phyloP scores from a whole-genome alignment of 2,329 filamentous ascomycete species.

The Epichloe scottii region DNA sequence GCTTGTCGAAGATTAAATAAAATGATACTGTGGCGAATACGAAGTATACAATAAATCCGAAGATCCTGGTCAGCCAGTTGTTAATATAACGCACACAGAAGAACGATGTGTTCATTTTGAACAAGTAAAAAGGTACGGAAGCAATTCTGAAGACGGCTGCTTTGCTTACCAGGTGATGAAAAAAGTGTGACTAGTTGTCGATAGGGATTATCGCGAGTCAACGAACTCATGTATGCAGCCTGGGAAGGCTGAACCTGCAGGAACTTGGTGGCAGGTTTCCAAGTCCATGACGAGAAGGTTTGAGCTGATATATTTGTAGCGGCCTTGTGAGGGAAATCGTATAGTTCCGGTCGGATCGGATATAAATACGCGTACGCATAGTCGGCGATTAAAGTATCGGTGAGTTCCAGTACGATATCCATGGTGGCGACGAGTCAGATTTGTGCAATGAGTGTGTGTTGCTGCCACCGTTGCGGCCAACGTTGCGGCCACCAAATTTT shows the following conservation, averaged over 20 bases:
- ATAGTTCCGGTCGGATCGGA: conserved; percentile 45
- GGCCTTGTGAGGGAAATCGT: conserved; percentile 33
- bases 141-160: neutral
- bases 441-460: neutral
- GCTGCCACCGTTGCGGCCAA: neutral
- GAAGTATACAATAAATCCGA: too few relatives aligned
- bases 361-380: conserved; percentile 51
- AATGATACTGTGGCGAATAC: too few relatives aligned
- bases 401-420: conserved; percentile 83
- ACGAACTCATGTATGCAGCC: conserved; percentile 68
- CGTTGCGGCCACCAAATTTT: neutral
- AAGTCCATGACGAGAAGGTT: conserved; percentile 50
- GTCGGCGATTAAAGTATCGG: conserved; percentile 58
- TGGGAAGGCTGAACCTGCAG: conserved; percentile 50
- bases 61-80: too few relatives aligned
- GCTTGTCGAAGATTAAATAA: too few relatives aligned
- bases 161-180: conserved; percentile 70
- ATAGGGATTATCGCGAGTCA: conserved; percentile 63
- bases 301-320: conserved; percentile 42
- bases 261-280: conserved; percentile 59
- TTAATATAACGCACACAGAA: too few relatives aligned
- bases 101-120: neutral
- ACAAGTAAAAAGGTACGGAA: neutral
- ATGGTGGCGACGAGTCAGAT: conserved; percentile 36
- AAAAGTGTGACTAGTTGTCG: conserved; percentile 63